Base-by-base conservation (phyloP, 306 rosid genomes). In the Acmispon strigosus region DNA sequence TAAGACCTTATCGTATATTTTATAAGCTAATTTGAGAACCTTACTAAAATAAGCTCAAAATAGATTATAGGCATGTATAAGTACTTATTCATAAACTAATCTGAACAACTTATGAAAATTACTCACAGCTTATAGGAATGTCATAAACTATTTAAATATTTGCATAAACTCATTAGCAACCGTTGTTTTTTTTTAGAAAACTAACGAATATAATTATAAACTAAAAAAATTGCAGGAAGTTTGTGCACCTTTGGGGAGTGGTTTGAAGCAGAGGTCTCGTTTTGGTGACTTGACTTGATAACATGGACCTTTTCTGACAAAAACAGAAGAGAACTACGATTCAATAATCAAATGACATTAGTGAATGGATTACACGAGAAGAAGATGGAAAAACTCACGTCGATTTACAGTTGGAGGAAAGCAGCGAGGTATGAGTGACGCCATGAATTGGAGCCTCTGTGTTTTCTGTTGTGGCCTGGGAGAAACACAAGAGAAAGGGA, bases 181-280 rank as follows among this genome's bases (percentile, higher is more conserved):
- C 2, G 10, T 51, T 18, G 5, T 52, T 3, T 10, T 2, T 18
- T n/a, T n/a, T n/a, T n/a, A n/a, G n/a, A 52, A 18, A 18, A 52
- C 19, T 27, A 6, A 41, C 41, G 10, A 61, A 41, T 6, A 42
- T n/a, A n/a, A n/a, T n/a, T n/a, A 62, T 15, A 19, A 19, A 37
- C 3, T 11, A 52, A 18, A 22, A n/a, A 32, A 6, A 8, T 32
- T 4, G 56, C 56, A 29, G 2, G 41, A 10, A 8, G 16, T n/a
- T 69, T 9, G 22, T 18, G 39, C 15, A 72, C 76, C 76, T 72
- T 72, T 13, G 68, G n/a, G 57, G 76, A 34, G 41, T 53, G 42
- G 11, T 39, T 34, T 10, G 64, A 42, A 43, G 43, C 51, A 48
- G 69, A 47, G 53, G 14, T 50, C 15, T 73, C 36, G 2, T 39